These are phyloP conservation scores for Jacaranda mimosifolia DNA, from an alignment of 257 asterid species.

Conservation along the genomic window DNA sequence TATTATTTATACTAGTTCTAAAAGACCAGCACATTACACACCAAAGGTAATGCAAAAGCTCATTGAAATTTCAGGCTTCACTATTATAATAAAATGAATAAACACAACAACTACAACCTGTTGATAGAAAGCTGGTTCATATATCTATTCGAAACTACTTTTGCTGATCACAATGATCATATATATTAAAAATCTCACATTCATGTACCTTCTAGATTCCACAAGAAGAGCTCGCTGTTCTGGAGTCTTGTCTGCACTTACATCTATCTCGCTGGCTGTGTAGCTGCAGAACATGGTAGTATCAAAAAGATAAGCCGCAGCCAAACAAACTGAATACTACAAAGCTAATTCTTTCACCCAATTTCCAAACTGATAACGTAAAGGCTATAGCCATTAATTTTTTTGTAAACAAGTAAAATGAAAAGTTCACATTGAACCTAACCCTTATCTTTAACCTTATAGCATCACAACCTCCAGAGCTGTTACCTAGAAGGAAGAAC, in stretches of 20 bases:
- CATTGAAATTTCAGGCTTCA: neutral
- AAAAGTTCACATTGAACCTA: constrained; percentile 16
- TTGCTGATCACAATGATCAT: neutral
- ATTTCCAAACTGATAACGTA: constrained; percentile 1
- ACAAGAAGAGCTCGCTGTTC: constrained; percentile 79
- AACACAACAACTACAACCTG: constrained; percentile 9
- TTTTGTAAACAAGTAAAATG: neutral
- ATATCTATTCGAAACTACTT: constrained; percentile 13
- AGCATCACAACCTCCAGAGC: constrained; percentile 28
- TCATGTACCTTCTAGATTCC: constrained; percentile 80
- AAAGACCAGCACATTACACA: neutral
- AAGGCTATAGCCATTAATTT: constrained; percentile 1
- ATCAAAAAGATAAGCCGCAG: constrained; percentile 28
- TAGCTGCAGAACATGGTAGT: constrained; percentile 58
- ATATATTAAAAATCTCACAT: constrained; percentile 1
- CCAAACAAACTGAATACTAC: constrained; percentile 16
- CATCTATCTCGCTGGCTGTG: constrained; percentile 68
- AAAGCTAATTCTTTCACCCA: constrained; percentile 22
- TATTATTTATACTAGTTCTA: neutral
- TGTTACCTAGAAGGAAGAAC: constrained; percentile 71
- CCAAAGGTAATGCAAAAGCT: neutral
- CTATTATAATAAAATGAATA: neutral
- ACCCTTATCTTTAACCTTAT: constrained; percentile 4
- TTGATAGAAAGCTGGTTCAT: neutral
- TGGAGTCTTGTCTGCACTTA: constrained; percentile 52